Evolutionary conservation across 805 yeast species (phyloP), one percentile per base, ranked within the genome.

Genomic region (Cyberlindnera veronae): DNA sequence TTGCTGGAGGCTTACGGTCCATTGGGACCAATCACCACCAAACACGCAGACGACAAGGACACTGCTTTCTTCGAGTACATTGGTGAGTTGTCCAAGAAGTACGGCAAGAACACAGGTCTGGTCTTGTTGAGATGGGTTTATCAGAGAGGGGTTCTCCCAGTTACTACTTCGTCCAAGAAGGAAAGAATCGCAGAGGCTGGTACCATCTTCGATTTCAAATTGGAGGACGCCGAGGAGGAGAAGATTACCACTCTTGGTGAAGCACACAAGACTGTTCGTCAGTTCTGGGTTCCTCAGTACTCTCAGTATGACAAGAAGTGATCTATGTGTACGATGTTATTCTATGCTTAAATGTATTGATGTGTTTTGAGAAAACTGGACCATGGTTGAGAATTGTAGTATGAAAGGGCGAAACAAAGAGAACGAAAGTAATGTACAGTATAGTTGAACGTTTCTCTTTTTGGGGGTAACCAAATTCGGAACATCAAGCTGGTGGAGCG

Each of bases 91-190:
- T 56, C 76, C n/a, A 51, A 58, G 29, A 83, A 84, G 51, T 84
- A 85, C 57, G 54, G 55, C 18, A 79, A 72, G 42, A 67, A 80
- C n/a, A 68, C 71, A 28, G 77, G 84, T n/a, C 83, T 77, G 51
- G 66, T 86, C 38, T 61, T 84, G 42, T 68, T 86, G 46, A 70
- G 87, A 59, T 85, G 88, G 84, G 80, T 81, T 8, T 68, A 76
- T 41, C 81, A 80, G 56, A 62, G 62, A 15, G 84, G 83, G 14
- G 72, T 81, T 7, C 56, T 84, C 29, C 95, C 95, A 18, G 65
- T 87, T 16, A 87, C 95, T 6, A 84, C 93, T 11, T 76, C 89
- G 3, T 70, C 81, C 3, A 74, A 76, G 41, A 56, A 58, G 19
- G 71, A 71, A 36, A 73, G 95, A 58, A 68, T 84, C 46, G 40